Percentiles rank a stretch among this genome's conserved stretches.
phyloP scores from a whole-genome alignment of 371 early-diverging fungal species.

The Gilbertella persicaria region DNA sequence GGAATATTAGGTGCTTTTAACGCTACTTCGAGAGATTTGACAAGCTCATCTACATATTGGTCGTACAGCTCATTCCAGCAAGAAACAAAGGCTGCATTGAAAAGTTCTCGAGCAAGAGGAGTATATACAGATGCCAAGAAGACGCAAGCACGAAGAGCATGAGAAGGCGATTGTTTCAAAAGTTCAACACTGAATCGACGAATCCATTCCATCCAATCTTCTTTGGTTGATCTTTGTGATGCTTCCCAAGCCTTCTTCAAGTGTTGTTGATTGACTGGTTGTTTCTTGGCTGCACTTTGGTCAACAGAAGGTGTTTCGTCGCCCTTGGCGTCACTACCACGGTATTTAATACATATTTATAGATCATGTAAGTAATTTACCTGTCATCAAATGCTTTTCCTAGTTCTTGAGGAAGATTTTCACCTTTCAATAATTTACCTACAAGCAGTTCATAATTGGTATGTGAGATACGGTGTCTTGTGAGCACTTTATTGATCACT shows the following conservation, averaged over 20 bases:
- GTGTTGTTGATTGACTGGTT: conserved; percentile 86
- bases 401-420: conserved; percentile 74
- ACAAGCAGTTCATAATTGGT: conserved; percentile 73
- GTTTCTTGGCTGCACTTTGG: conserved; percentile 57
- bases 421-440: conserved; percentile 74
- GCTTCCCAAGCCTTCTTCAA: conserved; percentile 94
- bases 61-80: conserved; percentile 95
- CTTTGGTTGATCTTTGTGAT: conserved; percentile 86
- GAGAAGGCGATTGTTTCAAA: conserved; percentile 95
- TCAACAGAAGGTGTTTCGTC: conserved; percentile 61
- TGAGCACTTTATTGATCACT: conserved; percentile 77
- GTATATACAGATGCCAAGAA: conserved; percentile 81
- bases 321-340: conserved; percentile 34
- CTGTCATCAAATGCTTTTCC: conserved; percentile 52
- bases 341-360: neutral
- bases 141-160: conserved; percentile 91
- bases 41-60: conserved; percentile 91
- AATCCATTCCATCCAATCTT: conserved; percentile 98
- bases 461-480: conserved; percentile 68
- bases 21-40: conserved; percentile 84
- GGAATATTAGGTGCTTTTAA: conserved; percentile 85
- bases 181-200: conserved; percentile 88
- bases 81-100: conserved; percentile 97
- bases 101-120: conserved; percentile 88
- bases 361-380: conserved; percentile 10